These are phyloP conservation scores for Amanita subjunquillea DNA, from an alignment of 768 basidiomycete species.

Conservation along the genomic window DNA sequence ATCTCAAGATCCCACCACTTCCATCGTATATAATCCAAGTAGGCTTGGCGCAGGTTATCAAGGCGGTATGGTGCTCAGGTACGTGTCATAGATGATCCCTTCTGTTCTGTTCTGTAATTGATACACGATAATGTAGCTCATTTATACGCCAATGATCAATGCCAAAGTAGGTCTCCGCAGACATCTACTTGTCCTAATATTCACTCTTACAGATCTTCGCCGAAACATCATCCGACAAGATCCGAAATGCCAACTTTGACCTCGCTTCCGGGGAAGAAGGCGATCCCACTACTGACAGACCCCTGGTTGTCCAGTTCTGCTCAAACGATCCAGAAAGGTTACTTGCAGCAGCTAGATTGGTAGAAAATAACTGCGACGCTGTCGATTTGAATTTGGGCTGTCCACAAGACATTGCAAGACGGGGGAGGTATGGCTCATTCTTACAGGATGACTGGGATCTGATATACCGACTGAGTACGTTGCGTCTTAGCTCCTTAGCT, in stretches of 20 bases:
- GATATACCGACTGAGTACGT: conserved; percentile 68
- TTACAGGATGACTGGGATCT: conserved; percentile 94
- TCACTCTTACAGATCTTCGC: conserved; percentile 45
- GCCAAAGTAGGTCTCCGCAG: conserved; percentile 47
- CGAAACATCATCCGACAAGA: conserved; percentile 37
- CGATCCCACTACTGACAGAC: conserved; percentile 57
- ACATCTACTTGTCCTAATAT: neutral
- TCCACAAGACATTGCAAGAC: conserved; percentile 89
- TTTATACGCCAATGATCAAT: conserved; percentile 99
- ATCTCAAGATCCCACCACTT: neutral
- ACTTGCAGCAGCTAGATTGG: conserved; percentile 62
- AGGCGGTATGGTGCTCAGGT: conserved; percentile 79
- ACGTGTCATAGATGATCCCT: conserved; percentile 7
- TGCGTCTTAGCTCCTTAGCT: neutral
- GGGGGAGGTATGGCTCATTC: conserved; percentile 83
- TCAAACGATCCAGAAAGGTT: conserved; percentile 79
- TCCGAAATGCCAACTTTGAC: conserved; percentile 61
- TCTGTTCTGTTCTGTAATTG: neutral
- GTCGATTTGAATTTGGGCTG: conserved; percentile 93
- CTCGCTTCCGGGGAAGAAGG: conserved; percentile 76
- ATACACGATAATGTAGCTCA: conserved; percentile 34
- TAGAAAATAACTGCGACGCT: conserved; percentile 81
- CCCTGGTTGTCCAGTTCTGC: conserved; percentile 89
- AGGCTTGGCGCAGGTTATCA: conserved; percentile 88
- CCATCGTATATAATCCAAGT: neutral